phyloP scores from a whole-genome alignment of 768 basidiomycete species.

The Phaeotremella skinneri region DNA sequence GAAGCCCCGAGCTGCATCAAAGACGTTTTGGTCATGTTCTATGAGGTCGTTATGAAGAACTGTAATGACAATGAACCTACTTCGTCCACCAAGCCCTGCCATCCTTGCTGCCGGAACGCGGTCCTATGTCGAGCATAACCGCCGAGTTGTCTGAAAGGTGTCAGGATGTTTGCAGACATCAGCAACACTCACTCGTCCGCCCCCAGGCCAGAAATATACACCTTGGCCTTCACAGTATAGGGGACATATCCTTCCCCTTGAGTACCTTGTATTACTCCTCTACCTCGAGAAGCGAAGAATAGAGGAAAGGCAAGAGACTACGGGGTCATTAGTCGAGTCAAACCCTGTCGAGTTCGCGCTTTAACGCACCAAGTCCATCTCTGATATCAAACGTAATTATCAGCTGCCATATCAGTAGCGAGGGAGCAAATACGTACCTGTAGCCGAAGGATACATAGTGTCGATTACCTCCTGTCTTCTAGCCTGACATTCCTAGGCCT shows the following conservation, averaged over 20 bases:
- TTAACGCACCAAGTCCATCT: conserved; percentile 67
- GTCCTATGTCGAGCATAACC: conserved; percentile 88
- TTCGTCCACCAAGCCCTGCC: conserved; percentile 76
- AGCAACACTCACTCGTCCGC: conserved; percentile 67
- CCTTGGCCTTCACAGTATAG: conserved; percentile 73
- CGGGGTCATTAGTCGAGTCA: no score
- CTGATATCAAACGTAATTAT: conserved; percentile 13
- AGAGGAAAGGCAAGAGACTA: conserved; percentile 89
- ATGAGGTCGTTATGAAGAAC: neutral
- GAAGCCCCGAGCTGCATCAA: no score
- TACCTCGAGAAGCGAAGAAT: conserved; percentile 84
- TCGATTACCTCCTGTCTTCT: conserved; percentile 66
- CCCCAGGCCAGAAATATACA: conserved; percentile 85
- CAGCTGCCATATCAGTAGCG: no score
- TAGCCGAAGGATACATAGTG: conserved; percentile 50
- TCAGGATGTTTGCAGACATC: neutral
- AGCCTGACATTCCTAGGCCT: conserved; percentile 63
- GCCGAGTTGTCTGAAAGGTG: conserved; percentile 62
- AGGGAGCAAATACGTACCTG: conserved; percentile 21
- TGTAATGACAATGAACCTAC: conserved; percentile 55
- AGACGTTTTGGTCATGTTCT: no score
- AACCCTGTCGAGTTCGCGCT: neutral
- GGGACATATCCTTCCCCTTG: conserved; percentile 53
- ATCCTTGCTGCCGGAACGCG: conserved; percentile 66
- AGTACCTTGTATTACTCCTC: conserved; percentile 59